Base-by-base conservation (phyloP, 2,329 filamentous ascomycete genomes). In the Colletotrichum orbiculare region DNA sequence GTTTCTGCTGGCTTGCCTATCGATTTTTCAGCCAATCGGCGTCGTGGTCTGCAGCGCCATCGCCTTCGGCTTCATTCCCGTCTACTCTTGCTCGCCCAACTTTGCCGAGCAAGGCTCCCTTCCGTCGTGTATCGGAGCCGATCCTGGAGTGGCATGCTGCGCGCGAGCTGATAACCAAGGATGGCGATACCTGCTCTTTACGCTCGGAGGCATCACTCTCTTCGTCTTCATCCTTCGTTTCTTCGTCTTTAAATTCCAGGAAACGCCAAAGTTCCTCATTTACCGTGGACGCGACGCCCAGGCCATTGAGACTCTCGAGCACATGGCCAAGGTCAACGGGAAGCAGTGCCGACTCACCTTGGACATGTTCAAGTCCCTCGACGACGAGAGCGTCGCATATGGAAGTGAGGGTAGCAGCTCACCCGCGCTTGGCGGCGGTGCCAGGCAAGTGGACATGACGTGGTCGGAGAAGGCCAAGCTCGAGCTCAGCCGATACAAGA, bases 231-330 rank as follows among this genome's bases (percentile, higher is more conserved):
- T 83, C 38, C 68, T 83, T 12, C 85, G 86, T n/a, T 87, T 85
- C 67, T 72, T 83, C 8, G 77, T 83, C 66, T 88, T 89, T 72
- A 83, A 78, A 9, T 82, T 88, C 49, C 85, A 81, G 67, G 86
- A 88, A 69, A 84, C 82, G 0, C 86, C 86, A 1, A 88, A 88
- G 66, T 88, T 79, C 64, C 76, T 87, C 11, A 84, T 88, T 79
- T 82, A 83, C 17, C 83, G 83, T 67, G 85, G 84, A 0, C 75
- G 75, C 13, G 82, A 88, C 62, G 78, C 78, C 9, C 79, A 87
- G 54, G 85, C 86, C 0, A 81, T 88, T 17, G 69, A 77, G 1
- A 77, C 86, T 3, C 80, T 88, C 2, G 82, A 87, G 59, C 81
- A 85, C 70, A 82, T 88, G 34, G 85, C 85, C 0, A 76, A 80